Base-by-base conservation (phyloP, 1,284 basidiomycete genomes). In the Cronartium quercuum region DNA sequence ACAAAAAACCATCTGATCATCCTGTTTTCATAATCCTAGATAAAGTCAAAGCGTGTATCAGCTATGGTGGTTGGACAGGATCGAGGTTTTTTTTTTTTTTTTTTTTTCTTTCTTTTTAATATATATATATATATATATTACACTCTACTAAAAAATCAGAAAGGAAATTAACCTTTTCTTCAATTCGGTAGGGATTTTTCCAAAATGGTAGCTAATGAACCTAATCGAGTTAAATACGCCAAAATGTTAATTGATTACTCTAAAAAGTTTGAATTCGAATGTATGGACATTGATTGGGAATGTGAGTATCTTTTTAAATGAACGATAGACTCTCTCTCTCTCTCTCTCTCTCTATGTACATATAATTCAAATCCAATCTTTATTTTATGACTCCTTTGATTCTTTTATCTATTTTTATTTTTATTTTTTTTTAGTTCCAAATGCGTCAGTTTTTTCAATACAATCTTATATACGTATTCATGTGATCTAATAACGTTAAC, bases 51-150 rank as follows among this genome's bases (percentile, higher is more conserved):
- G 34, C 73, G 24, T 7, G 29, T 35, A 35, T 75, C n/a, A 62
- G 55, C 10, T 24, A 41, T 7, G 73, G 73, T 75, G 73, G 73
- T 40, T 75, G 73, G 73, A 44, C 57, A 13, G 73, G 65, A 5
- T 75, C 73, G 12, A 24, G 34, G 73, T 75, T n/a, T 10, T 57
- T 44, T 55, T 10, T 51, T 21, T 51, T 51, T n/a, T n/a, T n/a
- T n/a, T n/a, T n/a, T n/a, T n/a, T n/a, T n/a, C n/a, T n/a, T n/a
- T n/a, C n/a, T n/a, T n/a, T n/a, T n/a, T n/a, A n/a, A n/a, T n/a
- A n/a, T n/a, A n/a, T n/a, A n/a, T n/a, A n/a, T n/a, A n/a, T n/a
- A n/a, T n/a, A n/a, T n/a, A n/a, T n/a, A n/a, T n/a, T n/a, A n/a
- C n/a, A n/a, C n/a, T n/a, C n/a, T n/a, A n/a, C n/a, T n/a, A n/a